phyloP scores from a whole-genome alignment of 2,329 filamentous ascomycete genomes.

The Penicillium sp. region DNA sequence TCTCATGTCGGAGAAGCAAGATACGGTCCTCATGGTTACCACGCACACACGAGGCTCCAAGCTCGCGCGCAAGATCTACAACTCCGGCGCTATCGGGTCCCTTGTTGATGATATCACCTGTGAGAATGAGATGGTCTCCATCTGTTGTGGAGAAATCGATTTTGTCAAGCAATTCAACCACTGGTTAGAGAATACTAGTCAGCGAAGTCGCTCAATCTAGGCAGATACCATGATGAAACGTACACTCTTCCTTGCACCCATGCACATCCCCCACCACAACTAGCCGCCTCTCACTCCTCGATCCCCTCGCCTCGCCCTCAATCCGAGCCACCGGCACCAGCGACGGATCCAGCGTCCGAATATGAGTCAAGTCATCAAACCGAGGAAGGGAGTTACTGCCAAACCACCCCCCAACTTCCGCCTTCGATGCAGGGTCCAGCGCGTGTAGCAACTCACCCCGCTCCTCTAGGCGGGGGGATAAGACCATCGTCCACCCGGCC shows the following conservation, averaged over 20 bases:
- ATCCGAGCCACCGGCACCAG: slow-evolving; percentile 45
- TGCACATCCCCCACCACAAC: slow-evolving; percentile 91
- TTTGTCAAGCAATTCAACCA: slow-evolving; percentile 65
- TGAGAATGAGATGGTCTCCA: slow-evolving; percentile 73
- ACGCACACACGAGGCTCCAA: slow-evolving; percentile 78
- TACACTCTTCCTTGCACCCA: slow-evolving; percentile 73
- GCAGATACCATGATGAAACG: slow-evolving; percentile 24
- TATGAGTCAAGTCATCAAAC: slow-evolving; percentile 54
- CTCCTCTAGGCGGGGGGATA: slow-evolving; percentile 38
- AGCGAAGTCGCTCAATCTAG: not conserved
- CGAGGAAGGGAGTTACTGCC: slow-evolving; percentile 51
- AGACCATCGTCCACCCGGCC: slow-evolving; percentile 37
- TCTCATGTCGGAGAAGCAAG: slow-evolving; percentile 63
- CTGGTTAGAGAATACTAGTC: slow-evolving; percentile 25
- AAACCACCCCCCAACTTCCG: slow-evolving; percentile 42
- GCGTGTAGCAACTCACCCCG: slow-evolving; percentile 31
- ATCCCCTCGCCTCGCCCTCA: slow-evolving; percentile 8
- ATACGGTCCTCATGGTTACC: slow-evolving; percentile 92
- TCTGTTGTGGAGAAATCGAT: slow-evolving; percentile 60
- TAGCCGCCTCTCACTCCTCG: slow-evolving; percentile 57
- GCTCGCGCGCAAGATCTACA: slow-evolving; percentile 70
- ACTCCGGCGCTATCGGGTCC: slow-evolving; percentile 81
- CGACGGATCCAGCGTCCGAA: slow-evolving; percentile 52
- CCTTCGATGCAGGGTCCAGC: slow-evolving; percentile 34
- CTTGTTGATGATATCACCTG: slow-evolving; percentile 81